phyloP scores from a whole-genome alignment of 1,139 yeast genomes.

The Suhomyces bribrorum region DNA sequence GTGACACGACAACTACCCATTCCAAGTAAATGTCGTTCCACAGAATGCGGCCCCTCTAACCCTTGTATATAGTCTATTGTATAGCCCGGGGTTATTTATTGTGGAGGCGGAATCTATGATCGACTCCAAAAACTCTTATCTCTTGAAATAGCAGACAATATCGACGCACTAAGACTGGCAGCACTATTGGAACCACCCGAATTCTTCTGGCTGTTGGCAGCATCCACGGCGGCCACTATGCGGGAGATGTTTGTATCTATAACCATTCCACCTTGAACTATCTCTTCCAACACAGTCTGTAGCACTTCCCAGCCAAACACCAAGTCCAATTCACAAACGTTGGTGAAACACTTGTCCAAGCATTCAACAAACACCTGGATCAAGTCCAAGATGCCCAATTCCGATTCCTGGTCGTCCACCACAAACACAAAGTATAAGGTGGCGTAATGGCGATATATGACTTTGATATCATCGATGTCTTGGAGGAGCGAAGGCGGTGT shows the following conservation, averaged over 20 bases:
- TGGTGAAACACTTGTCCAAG: conserved; percentile 85
- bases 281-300: conserved; percentile 88
- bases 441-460: conserved; percentile 92
- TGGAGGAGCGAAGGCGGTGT: conserved; percentile 78
- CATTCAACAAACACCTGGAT: conserved; percentile 97
- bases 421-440: conserved; percentile 92
- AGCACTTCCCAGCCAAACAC: conserved; percentile 98
- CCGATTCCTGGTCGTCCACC: conserved; percentile 95
- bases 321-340: conserved; percentile 92
- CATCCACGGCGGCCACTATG: conserved; percentile 80
- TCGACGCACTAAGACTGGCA: conserved; percentile 24
- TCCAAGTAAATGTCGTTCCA: too few species aligned
- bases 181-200: conserved; percentile 13
- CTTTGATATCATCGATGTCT: conserved; percentile 77
- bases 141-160: conserved; percentile 46
- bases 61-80: too few species aligned
- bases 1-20: too few species aligned
- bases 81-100: too few species aligned
- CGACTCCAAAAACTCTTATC: conserved; percentile 49
- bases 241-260: conserved; percentile 84
- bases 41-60: too few species aligned
- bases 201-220: conserved; percentile 53
- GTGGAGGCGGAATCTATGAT: conserved; percentile 3
- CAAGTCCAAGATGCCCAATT: conserved; percentile 86
- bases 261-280: conserved; percentile 98